These are phyloP conservation scores for Saitozyma podzolica DNA, from an alignment of 768 basidiomycete species.

Conservation along the genomic window DNA sequence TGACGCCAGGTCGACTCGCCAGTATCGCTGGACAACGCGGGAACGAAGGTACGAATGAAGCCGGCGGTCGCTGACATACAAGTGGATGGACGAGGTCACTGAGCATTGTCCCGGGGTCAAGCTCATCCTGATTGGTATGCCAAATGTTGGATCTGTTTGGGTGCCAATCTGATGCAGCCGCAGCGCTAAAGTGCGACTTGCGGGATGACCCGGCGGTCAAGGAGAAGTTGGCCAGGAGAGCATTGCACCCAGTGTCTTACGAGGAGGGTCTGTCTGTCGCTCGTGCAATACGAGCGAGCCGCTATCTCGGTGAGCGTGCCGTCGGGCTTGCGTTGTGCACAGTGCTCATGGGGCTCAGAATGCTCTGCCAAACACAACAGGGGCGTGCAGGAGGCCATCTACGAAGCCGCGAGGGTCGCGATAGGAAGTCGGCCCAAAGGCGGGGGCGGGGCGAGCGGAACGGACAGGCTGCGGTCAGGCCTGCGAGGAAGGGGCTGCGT, in stretches of 20 bases:
- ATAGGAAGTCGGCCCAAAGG: constrained; percentile 35
- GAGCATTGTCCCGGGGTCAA: constrained; percentile 93
- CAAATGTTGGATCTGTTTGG: constrained; percentile 12
- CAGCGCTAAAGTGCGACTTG: constrained; percentile 94
- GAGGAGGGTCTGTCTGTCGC: constrained; percentile 77
- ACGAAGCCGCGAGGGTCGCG: constrained; percentile 61
- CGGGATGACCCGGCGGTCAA: constrained; percentile 74
- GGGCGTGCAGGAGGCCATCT: constrained; percentile 88
- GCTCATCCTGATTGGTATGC: constrained; percentile 85
- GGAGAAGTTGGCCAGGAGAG: constrained; percentile 71
- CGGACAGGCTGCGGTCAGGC: neutral
- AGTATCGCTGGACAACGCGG: constrained; percentile 92
- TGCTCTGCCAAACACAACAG: constrained; percentile 97
- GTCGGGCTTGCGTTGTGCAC: neutral
- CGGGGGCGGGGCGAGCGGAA: constrained; percentile 14
- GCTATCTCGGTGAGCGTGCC: constrained; percentile 78
- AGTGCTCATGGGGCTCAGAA: constrained; percentile 58
- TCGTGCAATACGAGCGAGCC: constrained; percentile 57
- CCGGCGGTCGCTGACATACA: constrained; percentile 10
- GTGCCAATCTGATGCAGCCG: neutral
- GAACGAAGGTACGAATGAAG: constrained; percentile 66
- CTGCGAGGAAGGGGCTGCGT: constrained; percentile 17
- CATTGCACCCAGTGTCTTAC: constrained; percentile 76
- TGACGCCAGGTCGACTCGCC: constrained; percentile 81
- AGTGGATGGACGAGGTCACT: constrained; percentile 92